Conservation (phyloP, 345 rosid species). For the Trapa incisa region DNA sequence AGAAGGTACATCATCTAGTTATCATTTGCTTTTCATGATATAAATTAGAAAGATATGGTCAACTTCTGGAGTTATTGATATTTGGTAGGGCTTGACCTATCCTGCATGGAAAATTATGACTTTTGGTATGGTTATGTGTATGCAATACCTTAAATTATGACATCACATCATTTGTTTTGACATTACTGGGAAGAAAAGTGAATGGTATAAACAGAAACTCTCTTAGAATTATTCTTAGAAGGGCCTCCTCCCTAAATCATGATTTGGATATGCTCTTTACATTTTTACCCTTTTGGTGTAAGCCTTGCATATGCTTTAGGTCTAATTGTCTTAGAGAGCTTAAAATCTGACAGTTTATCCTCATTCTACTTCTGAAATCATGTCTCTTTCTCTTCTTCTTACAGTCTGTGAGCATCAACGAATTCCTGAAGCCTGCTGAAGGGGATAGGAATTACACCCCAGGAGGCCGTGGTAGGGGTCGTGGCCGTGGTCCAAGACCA, state of each 20-base stretch:
- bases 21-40: background rate
- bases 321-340: no score
- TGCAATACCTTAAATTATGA: background rate
- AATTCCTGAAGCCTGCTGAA: conserved; percentile 91
- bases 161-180: background rate
- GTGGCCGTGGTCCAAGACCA: conserved; percentile 35
- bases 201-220: background rate
- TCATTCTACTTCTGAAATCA: conserved; percentile 3
- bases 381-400: conserved; percentile 18
- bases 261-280: no score
- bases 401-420: conserved; percentile 85
- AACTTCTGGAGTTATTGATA: background rate
- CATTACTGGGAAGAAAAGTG: background rate
- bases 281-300: no score
- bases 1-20: conserved; percentile 39
- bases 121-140: no score
- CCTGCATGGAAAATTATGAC: no score
- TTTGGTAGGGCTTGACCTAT: no score
- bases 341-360: no score
- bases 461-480: conserved; percentile 65
- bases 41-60: background rate
- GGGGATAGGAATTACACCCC: conserved; percentile 40
- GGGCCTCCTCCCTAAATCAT: no score
- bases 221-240: no score
- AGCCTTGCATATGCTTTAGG: no score